phyloP scores from a whole-genome alignment of 768 basidiomycete species.

The Psilocybe sp. region DNA sequence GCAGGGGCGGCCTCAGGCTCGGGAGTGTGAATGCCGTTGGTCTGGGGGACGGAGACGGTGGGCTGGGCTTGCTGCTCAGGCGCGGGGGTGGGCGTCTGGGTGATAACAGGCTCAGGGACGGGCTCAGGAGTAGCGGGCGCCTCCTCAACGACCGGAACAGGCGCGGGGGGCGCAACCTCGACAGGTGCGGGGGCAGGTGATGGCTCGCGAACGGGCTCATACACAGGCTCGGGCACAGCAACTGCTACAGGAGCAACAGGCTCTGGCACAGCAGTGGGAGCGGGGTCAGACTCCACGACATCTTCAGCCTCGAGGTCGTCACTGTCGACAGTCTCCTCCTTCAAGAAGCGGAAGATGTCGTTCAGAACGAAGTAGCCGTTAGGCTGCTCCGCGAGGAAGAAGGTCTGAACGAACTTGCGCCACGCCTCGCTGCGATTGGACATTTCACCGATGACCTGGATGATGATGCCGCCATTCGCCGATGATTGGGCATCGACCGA shows the following conservation, averaged over 20 bases:
- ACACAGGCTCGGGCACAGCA: conserved; percentile 29
- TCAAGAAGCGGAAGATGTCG: conserved; percentile 99
- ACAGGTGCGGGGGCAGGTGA: conserved; percentile 30
- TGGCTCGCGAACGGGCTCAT: conserved; percentile 34
- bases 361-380: conserved; percentile 99
- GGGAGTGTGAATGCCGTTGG: conserved; percentile 34
- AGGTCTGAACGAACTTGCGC: conserved; percentile 99
- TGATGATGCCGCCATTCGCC: conserved; percentile 93
- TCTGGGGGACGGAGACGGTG: conserved; percentile 23
- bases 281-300: conserved; percentile 31
- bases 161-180: conserved; percentile 21
- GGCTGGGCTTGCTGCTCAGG: conserved; percentile 23
- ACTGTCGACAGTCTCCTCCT: conserved; percentile 86
- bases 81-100: conserved; percentile 33
- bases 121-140: conserved; percentile 34
- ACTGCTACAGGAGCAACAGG: conserved; percentile 25
- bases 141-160: conserved; percentile 33
- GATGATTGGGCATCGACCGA: conserved; percentile 97
- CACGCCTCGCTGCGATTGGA: conserved; percentile 88
- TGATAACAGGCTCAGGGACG: conserved; percentile 31
- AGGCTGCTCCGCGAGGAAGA: conserved; percentile 99
- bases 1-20: conserved; percentile 36
- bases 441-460: conserved; percentile 99
- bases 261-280: conserved; percentile 30
- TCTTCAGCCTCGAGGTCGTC: conserved; percentile 60